Base-by-base conservation (phyloP, 2,329 filamentous ascomycete genomes). In the Alternaria arborescens region DNA sequence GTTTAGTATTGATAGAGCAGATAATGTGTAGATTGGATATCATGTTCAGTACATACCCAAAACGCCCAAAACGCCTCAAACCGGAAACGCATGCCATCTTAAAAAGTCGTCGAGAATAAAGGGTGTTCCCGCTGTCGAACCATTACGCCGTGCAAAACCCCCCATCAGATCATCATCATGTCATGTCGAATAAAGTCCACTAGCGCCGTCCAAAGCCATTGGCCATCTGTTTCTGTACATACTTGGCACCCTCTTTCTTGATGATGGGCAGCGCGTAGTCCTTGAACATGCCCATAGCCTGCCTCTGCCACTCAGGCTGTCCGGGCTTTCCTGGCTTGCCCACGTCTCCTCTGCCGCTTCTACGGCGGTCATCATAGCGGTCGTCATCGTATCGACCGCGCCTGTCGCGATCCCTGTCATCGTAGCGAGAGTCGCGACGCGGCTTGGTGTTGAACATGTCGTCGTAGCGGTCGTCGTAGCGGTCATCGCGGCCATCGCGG, bases 181-280 rank as follows among this genome's bases (percentile, higher is more conserved):
- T 47, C 50, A 46, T 12, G 47, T 44, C 26, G 22, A 18, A 8
- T 8, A 6, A 24, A 11, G 7, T 12, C 4, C 12, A 18, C 62
- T 47, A 65, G 26, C 66, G 62, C 57, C 66, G 70, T 20, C 62
- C 58, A 28, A 70, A 61, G 5, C 71, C 61, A 36, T 62, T 60
- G 5, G 68, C 66, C 55, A 75, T 65, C 60, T 77, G 70, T 66
- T 73, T 75, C 28, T 68, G 61, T 14, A 77, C 60, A 42, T 71
- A 74, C 58, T 72, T 76, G 14, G 65, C 67, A 5, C 74, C 74
- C 55, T 77, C 72, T 6, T 65, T 66, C 64, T 77, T 77, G 64
- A 77, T 76, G 6, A 73, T 65, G 0, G 74, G 74, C 26, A 77
- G 54, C 2, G 74, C 74, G 41, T 77, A 77, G 12, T 71, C 61